Percentiles rank a stretch among this genome's conserved stretches.
These are phyloP conservation scores for Kwoniella dejecticola DNA, from an alignment of 768 basidiomycete species.

Conservation along the genomic window DNA sequence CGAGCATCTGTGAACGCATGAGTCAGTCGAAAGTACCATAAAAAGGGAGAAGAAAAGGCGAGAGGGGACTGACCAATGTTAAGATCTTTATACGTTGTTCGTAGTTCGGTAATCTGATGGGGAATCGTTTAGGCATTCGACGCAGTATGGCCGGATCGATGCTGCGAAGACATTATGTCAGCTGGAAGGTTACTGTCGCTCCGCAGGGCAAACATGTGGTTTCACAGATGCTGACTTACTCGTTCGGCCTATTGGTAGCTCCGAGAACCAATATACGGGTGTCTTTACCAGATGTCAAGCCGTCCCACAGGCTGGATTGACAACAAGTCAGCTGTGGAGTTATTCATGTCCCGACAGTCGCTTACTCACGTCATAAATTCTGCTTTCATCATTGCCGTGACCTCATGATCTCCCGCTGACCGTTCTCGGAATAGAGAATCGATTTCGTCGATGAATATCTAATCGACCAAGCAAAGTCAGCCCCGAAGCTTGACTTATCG, in stretches of 20 bases:
- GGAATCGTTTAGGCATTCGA: conserved; percentile 95
- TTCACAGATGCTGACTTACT: too few relatives aligned
- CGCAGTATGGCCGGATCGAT: conserved; percentile 56
- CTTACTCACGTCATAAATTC: conserved; percentile 58
- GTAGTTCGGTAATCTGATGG: conserved; percentile 74
- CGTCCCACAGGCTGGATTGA: conserved; percentile 91
- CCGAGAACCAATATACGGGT: conserved; percentile 82
- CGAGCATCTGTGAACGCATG: conserved; percentile 70
- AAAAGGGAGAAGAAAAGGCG: neutral
- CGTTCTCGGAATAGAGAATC: conserved; percentile 91
- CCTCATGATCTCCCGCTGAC: conserved; percentile 87
- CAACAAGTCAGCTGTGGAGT: too few relatives aligned
- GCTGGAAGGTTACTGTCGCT: conserved; percentile 14
- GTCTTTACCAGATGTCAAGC: conserved; percentile 75
- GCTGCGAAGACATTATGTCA: conserved; percentile 18
- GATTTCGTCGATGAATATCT: conserved; percentile 97
- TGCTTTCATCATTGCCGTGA: conserved; percentile 98
- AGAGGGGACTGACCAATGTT: conserved; percentile 62
- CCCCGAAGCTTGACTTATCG: too few relatives aligned
- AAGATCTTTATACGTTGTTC: conserved; percentile 85
- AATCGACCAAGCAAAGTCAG: neutral
- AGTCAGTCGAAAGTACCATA: neutral
- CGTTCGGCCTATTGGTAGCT: conserved; percentile 91
- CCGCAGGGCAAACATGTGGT: too few relatives aligned
- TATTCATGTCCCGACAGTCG: neutral